These are phyloP conservation scores for Phlebiopsis flavidoalba DNA, from an alignment of 768 basidiomycete genomes.

Conservation along the genomic window DNA sequence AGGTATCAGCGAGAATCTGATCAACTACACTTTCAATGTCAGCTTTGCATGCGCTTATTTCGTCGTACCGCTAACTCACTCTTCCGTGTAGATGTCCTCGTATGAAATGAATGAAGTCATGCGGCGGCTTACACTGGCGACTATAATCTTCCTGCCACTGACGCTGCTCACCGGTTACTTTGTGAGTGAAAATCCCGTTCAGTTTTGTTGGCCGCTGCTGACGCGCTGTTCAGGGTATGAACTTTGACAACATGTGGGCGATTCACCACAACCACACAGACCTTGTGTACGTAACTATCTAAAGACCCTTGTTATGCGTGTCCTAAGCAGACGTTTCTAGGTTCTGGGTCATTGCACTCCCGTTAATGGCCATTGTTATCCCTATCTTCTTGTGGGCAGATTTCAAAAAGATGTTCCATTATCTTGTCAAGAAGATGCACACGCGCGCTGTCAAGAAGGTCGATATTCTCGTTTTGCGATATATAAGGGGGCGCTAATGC, in stretches of 20 bases:
- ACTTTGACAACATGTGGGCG: conserved; percentile 50
- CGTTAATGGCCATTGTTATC: conserved; percentile 49
- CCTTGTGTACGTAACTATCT: conserved; percentile 14
- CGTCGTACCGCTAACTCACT: neutral
- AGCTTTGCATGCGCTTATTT: conserved; percentile 18
- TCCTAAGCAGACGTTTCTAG: conserved; percentile 25
- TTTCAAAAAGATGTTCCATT: conserved; percentile 39
- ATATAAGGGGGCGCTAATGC: too few relatives aligned
- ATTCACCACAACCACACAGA: conserved; percentile 30
- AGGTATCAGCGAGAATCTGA: conserved; percentile 64
- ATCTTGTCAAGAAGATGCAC: conserved; percentile 38
- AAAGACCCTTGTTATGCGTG: neutral
- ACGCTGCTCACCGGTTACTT: conserved; percentile 71
- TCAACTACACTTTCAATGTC: conserved; percentile 72
- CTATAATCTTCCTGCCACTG: conserved; percentile 67
- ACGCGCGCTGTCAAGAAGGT: conserved; percentile 26
- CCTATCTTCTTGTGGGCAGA: conserved; percentile 50
- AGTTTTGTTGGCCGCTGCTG: neutral
- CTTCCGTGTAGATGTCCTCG: conserved; percentile 50
- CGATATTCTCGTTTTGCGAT: too few relatives aligned
- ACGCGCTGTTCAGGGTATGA: conserved; percentile 49
- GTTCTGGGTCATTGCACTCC: conserved; percentile 65
- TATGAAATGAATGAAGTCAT: conserved; percentile 77
- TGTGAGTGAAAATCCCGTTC: conserved; percentile 34
- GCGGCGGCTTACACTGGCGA: conserved; percentile 63